Base-by-base conservation (phyloP, 2,329 filamentous ascomycete genomes). In the Cercospora sp. region DNA sequence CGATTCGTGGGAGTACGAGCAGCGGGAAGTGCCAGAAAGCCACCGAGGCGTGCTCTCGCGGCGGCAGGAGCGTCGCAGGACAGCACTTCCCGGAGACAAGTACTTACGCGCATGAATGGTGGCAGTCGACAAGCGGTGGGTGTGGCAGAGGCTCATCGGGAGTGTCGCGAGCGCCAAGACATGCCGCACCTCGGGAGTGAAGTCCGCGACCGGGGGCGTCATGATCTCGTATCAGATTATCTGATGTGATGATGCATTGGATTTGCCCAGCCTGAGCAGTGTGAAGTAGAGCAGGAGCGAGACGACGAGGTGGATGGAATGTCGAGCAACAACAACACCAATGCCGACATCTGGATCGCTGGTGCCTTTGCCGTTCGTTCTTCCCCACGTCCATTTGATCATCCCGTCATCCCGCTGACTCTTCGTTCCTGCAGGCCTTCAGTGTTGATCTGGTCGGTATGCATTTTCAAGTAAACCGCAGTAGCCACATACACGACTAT, bases 401-500 rank as follows among this genome's bases (percentile, higher is more conserved):
- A 13, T 53, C 18, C 48, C 26, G 48, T 26, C 48, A 53, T 42
- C 48, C 18, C 30, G 53, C 53, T 58, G 53, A 58, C 53, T n/a
- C 26, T 16, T 31, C 23, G 23, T 18, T 33, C 16, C 53, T 18
- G 53, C 26, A 61, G 59, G 94, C 93, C 28, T 93, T 96, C 77
- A 90, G 90, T 1, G 91, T 97, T 66, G 93, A 97, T 78, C 83
- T 96, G 60, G 83, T 96, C 16, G 53, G 53, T 57, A 57, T 9
- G 53, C 13, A 20, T 23, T 10, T 5, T 2, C 20, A 12, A 13
- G 5, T 26, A 9, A 4, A 13, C 10, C 48, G 26, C 26, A 16
- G 36, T 16, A 39, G 4, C 36, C 36, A n/a, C 16, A 0, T 2
- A n/a, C 6, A 42, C 3, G 36, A 42, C 36, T n/a, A 6, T n/a